Conservation (phyloP, 2,329 filamentous ascomycete genomes). For the Arthrobotrys sphaeroides region DNA sequence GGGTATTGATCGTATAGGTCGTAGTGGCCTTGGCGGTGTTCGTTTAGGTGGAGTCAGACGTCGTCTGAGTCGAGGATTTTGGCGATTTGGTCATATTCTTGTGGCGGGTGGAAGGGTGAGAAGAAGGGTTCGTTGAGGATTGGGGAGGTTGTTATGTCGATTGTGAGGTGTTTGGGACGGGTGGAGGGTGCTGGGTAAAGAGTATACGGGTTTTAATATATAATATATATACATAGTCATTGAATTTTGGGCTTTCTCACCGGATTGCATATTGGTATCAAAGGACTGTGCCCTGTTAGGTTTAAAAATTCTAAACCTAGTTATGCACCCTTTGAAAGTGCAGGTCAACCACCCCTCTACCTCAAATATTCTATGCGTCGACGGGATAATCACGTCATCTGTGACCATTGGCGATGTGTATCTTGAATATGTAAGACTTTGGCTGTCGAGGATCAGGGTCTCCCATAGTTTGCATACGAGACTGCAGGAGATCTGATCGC, state of each 20-base stretch:
- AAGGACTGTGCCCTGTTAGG: too few species aligned
- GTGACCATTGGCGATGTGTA: constrained; percentile 1
- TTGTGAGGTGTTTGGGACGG: too few species aligned
- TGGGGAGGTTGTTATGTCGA: neutral
- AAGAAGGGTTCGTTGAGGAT: constrained; percentile 12
- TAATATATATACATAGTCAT: too few species aligned
- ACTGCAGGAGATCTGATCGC: constrained; percentile 7
- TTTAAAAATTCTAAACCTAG: neutral
- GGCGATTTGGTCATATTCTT: neutral
- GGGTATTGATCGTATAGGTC: neutral
- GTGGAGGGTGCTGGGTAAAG: too few species aligned
- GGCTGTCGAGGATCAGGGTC: neutral
- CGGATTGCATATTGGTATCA: too few species aligned
- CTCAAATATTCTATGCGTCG: constrained; percentile 7
- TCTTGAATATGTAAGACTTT: neutral
- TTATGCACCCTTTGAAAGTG: neutral
- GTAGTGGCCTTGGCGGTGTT: too few species aligned
- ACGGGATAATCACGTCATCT: neutral
- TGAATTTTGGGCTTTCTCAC: too few species aligned
- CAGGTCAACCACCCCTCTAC: neutral
- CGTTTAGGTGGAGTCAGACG: neutral
- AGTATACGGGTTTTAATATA: too few species aligned
- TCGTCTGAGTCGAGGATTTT: neutral
- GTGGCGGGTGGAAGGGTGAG: neutral
- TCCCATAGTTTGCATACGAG: neutral